Base-by-base conservation (phyloP, 225 moss, liverwort and hornwort genomes). In the Straminergon stramineum region DNA sequence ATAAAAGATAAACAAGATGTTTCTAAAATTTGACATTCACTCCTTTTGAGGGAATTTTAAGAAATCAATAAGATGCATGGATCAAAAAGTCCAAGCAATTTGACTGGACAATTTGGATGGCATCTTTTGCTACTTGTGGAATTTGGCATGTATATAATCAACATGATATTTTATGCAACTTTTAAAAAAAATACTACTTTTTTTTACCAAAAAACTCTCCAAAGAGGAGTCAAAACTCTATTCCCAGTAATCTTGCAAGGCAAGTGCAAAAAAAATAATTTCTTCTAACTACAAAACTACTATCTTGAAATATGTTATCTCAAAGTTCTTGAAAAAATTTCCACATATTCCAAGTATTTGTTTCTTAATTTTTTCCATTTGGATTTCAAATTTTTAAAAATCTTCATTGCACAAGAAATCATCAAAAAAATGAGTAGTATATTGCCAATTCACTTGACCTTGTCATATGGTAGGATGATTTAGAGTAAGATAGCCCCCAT, bases 381-480 rank as follows among this genome's bases (percentile, higher is more conserved):
- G 11, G 7, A n/a, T n/a, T 69, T 69, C 13, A 69, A n/a, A n/a
- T n/a, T 48, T 48, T 1, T 13, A 69, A 39, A 69, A 69, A 6
- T 12, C 23, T 69, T 7, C 7, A 39, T 69, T 69, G n/a, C 20
- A n/a, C 7, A 22, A 7, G 7, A 69, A 69, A 69, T 22, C n/a
- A n/a, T 69, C 23, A 69, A 69, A n/a, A 69, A 69, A n/a, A n/a
- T 19, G 23, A n/a, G 22, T 69, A n/a, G 23, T 13, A 6, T n/a
- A n/a, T n/a, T 69, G n/a, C 11, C 7, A n/a, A 69, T n/a, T 22
- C 18, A n/a, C 7, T 69, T n/a, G 13, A 69, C n/a, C 4, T 69
- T 6, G 2, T 21, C 6, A 6, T 22, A 22, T 69, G 0, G 4
- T 6, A 69, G 1, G n/a, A n/a, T n/a, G n/a, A n/a, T n/a, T 12